Base-by-base conservation (phyloP, 2,329 filamentous ascomycete genomes). In the Neophaeococcomyces mojaviensis region DNA sequence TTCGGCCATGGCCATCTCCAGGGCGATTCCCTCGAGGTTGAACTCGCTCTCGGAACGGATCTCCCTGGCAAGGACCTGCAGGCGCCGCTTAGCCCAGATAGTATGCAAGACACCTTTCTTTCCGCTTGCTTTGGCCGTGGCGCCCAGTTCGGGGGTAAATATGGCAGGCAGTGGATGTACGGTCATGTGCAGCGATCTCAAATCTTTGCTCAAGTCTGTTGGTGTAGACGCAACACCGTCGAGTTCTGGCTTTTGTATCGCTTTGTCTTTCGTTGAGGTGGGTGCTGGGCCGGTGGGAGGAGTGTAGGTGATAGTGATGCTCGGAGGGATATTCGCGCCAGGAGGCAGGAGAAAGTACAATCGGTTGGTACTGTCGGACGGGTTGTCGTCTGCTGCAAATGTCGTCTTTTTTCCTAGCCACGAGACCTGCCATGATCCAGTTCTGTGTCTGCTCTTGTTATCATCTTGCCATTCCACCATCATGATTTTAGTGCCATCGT, bases 381-480 rank as follows among this genome's bases (percentile, higher is more conserved):
- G 65, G 46, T 72, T 67, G 55, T 85, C 82, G 55, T 77, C 71
- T 37, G 82, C 77, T 9, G 82, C 79, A 18, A 92, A 69, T 15
- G 86, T 77, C 1, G 81, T 81, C 22, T 75, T 78, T 64, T 92
- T 94, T 36, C 86, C 84, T 34, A 88, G 79, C 88, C 88, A 94
- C 2, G 79, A 83, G 16, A 94, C 81, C 48, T 84, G 77, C 88
- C 88, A 94, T 49, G 74, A 75, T 2, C 73, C 76, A 1, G 59
- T 60, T 13, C 72, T 53, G 9, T 66, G 65, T 42, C 69, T 65
- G 2, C 68, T 72, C 34, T 68, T 64, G 49, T 74, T 68, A 54
- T 77, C 75, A 43, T 82, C 78, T 61, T 86, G 81, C 88, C 88
- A 95, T 64, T 95, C 88, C 32, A 94, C 82, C 87, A 95, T 92